Percentiles rank a stretch among this genome's conserved stretches.
Conservation (phyloP, 2,329 filamentous ascomycete species). For the Ophiocordyceps camponoti-floridani region DNA sequence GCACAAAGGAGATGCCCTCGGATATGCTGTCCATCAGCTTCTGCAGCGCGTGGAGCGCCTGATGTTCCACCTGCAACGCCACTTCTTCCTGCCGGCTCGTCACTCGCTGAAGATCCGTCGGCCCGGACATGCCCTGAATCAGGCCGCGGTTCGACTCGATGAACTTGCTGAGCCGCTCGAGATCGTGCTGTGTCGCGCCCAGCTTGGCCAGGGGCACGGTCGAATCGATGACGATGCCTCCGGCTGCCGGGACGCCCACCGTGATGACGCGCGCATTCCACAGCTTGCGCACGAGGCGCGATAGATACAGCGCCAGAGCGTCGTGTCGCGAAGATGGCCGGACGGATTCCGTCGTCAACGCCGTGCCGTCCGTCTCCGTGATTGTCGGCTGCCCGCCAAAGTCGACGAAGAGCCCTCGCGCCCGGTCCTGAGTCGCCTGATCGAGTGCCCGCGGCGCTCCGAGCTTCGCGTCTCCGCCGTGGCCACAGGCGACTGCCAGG, state of each 20-base stretch:
- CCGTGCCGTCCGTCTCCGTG: constrained; percentile 56
- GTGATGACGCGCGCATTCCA: constrained; percentile 69
- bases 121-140: constrained; percentile 86
- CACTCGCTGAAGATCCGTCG: constrained; percentile 63
- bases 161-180: constrained; percentile 66
- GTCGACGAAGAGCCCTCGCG: constrained; percentile 77
- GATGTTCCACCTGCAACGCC: constrained; percentile 83
- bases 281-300: constrained; percentile 70
- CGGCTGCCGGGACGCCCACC: constrained; percentile 29
- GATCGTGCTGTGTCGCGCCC: constrained; percentile 57
- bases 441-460: constrained; percentile 66
- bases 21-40: constrained; percentile 79
- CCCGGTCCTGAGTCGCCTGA: constrained; percentile 69
- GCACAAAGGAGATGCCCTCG: constrained; percentile 89
- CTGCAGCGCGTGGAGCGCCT: constrained; percentile 73
- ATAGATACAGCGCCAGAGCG: constrained; percentile 73
- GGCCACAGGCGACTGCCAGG: constrained; percentile 84
- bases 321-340: constrained; percentile 78
- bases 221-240: constrained; percentile 45
- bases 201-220: constrained; percentile 53
- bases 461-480: constrained; percentile 58
- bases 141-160: constrained; percentile 74
- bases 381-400: constrained; percentile 77
- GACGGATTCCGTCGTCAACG: constrained; percentile 63
- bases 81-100: constrained; percentile 79